Evolutionary conservation across 1,139 yeast genomes (phyloP), one percentile per base, ranked within the genome.

Genomic region (Saccharomyces hybrid): DNA sequence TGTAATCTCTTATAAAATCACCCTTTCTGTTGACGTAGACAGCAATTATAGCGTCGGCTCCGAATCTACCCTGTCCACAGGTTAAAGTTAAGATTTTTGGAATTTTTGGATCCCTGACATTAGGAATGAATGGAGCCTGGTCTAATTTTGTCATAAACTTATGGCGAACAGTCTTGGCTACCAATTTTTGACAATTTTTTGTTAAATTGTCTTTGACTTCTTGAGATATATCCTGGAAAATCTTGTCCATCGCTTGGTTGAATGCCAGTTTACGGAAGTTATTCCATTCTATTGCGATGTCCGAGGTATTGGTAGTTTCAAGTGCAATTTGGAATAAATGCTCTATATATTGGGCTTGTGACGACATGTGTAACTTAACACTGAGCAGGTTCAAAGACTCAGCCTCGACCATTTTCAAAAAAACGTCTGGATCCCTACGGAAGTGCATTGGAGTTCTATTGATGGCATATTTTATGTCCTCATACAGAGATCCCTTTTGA

Each of bases 121-220:
- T 78, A 8, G 98, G 96, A 61, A 87, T 83, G 71, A 77, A 91
- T 26, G 99, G 97, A 2, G 98, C 97, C 74, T 91, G 98, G 68
- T 93, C 95, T 49, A 93, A 77, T 64, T 83, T 86, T 27, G 79
- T 77, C 66, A 83, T 74, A 65, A 93, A 86, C 42, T 79, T 75
- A 52, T 79, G 78, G 61, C 98, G 83, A 46, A 91, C 82, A 57
- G 85, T 84, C 57, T 76, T 79, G 53, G 84, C 86, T 49, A 93
- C 75, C 49, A 83, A 72, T 55, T 89, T 78, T 68, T 86, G 86
- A 73, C 97, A 87, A 58, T 81, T 86, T 58, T 87, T 80, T 55
- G 91, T 81, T 55, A 91, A 77, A 57, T 85, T 88, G 67, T 91
- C 98, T 62, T 91, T 88, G 53, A 95, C 85, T 66, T 86, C 88